Evolutionary conservation across 192 early-diverging fungal species (phyloP), one percentile per base, ranked within the genome.

Genomic region (Coemansia sp.): DNA sequence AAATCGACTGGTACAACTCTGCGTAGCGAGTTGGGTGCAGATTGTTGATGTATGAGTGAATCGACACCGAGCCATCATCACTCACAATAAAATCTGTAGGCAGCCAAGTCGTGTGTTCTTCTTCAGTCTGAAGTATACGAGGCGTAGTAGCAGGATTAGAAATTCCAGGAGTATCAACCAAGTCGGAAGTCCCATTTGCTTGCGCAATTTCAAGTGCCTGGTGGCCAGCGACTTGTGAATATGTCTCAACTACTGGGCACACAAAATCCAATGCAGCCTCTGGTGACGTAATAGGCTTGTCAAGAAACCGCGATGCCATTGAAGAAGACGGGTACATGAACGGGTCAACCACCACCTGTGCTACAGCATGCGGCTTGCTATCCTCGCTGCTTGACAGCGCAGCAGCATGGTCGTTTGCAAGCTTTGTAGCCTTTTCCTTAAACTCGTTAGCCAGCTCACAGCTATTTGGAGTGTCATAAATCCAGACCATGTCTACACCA

Each of bases 401-500:
- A 32, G 22, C 15, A 17, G 6, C 53, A 32, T 56, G 22, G 29
- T 56, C 53, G 9, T 11, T 22, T n/a, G 56, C 65, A 7, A 67
- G 38, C 10, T 29, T 31, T 4, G 45, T 1, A 5, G 55, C 41
- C 3, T 44, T 17, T 3, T 20, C 0, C 39, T 44, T 44, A 24
- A 60, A 20, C 34, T 56, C 41, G 2, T 42, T n/a, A 5, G 19
- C 20, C 15, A 66, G 34, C 17, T 10, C 19, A 5, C 27, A 22
- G 17, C 44, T 39, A 45, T 9, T 19, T 3, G 40, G 27, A 44
- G 41, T 31, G 38, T 67, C 55, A 3, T 36, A 59, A 34, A 53
- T 51, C 64, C 64, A 65, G 24, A 65, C 64, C 36, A n/a, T 41
- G 31, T 59, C 65, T 11, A 59, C 65, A 9, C 55, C 65, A 5